phyloP scores from a whole-genome alignment of 2,329 filamentous ascomycete species.

The Aspergillus sp. region DNA sequence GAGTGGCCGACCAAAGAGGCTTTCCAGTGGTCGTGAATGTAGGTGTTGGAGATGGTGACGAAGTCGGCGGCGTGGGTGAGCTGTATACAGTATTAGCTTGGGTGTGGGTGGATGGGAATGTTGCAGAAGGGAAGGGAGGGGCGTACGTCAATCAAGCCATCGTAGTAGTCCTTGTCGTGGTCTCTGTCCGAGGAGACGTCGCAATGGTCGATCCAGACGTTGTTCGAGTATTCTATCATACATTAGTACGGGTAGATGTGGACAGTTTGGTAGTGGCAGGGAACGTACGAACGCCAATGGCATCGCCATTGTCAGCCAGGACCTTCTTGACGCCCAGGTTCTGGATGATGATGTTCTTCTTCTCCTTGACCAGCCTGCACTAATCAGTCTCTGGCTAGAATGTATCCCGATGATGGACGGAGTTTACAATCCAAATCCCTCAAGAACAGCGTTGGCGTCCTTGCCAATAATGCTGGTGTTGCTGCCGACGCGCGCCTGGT shows the following conservation, averaged over 20 bases:
- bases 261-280: not conserved
- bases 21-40: conserved; percentile 61
- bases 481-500: conserved; percentile 46
- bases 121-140: not conserved
- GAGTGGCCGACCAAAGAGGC: conserved; percentile 59
- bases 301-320: conserved; percentile 56
- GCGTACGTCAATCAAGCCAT: conserved; percentile 59
- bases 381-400: no score
- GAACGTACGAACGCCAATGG: conserved; percentile 54
- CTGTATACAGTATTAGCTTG: conserved; percentile 9
- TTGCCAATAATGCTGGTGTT: conserved; percentile 54
- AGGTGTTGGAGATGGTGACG: conserved; percentile 51
- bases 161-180: conserved; percentile 67
- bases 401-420: not conserved
- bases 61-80: conserved; percentile 62
- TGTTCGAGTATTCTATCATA: conserved; percentile 32
- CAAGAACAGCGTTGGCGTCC: conserved; percentile 52
- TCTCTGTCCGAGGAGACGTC: conserved; percentile 60
- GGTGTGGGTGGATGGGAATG: not conserved
- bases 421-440: conserved; percentile 41
- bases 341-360: conserved; percentile 60
- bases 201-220: conserved; percentile 67
- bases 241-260: not conserved
- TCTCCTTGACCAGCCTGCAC: conserved; percentile 54
- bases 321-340: conserved; percentile 62